Evolutionary conservation across 305 asterid species (phyloP).

Genomic region (Coffea humblotiana): DNA sequence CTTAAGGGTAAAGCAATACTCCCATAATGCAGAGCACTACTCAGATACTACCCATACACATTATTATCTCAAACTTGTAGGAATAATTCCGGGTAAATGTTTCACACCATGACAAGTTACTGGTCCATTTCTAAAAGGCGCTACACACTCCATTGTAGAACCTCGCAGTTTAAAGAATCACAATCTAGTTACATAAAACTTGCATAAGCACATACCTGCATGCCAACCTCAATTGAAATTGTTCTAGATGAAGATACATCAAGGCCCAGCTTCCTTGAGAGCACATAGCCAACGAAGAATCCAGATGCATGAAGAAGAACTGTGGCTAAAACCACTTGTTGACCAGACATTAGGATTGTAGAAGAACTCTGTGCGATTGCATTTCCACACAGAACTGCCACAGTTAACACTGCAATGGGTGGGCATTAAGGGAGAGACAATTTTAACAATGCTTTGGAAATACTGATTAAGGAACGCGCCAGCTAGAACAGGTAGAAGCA

Average conservation of each 20-base stretch:
- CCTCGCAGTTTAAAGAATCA: background rate
- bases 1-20: no score
- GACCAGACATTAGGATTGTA: conserved; percentile 82
- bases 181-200: background rate
- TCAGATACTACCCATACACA: background rate
- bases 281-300: conserved; percentile 75
- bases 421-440: conserved; percentile 87
- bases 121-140: no score
- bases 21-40: no score
- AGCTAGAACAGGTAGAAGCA: conserved; percentile 83
- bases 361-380: conserved; percentile 93
- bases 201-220: conserved; percentile 60
- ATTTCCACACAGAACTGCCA: conserved; percentile 86
- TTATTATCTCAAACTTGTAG: background rate
- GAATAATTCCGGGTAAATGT: background rate
- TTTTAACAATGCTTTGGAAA: conserved; percentile 60
- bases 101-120: background rate
- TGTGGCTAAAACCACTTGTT: conserved; percentile 62
- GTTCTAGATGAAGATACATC: conserved; percentile 85
- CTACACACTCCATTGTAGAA: background rate
- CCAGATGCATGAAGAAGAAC: conserved; percentile 79
- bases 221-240: conserved; percentile 91
- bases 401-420: conserved; percentile 85
- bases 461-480: conserved; percentile 91
- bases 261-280: conserved; percentile 68